Evolutionary conservation across 108 stramenopile species (phyloP), one percentile per base, ranked within the genome.

Genomic region (Fistulifera solaris): DNA sequence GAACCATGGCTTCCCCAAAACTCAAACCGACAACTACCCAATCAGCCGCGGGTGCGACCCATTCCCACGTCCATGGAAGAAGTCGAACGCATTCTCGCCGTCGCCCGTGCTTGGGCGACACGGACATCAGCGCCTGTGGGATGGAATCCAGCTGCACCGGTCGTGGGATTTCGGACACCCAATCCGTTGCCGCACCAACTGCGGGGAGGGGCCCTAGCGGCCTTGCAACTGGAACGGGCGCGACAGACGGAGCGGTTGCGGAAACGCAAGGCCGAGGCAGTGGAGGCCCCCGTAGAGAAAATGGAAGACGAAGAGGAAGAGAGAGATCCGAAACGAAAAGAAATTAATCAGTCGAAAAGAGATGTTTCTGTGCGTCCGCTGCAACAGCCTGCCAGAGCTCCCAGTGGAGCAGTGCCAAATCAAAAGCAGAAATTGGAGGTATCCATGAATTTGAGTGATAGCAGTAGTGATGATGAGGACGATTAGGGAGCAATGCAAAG

Each of bases 141-240:
- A 44, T 91, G 89, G 89, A 87, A 87, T 70, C 72, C 89, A 14
- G 65, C 67, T 24, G 65, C 81, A 13, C 89, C 89, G 28, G 80
- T 87, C 23, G 56, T 84, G 5, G 83, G 83, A 46, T 91, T 91
- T 63, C 62, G 77, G 38, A 91, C 83, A 13, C 89, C 89, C 28
- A 87, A 81, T 56, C 89, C 89, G 0, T 48, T 87, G 27, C 89
- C 89, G 1, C 83, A 91, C 74, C 89, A 91, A 48, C 44, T 91
- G 23, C 78, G 89, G 13, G 78, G 81, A 5, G 85, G 89, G 11
- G 78, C 80, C 13, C 52, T 91, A 62, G 89, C 81, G 27, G 77
- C 81, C 17, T 58, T 91, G 69, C 80, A 91, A 59, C 56, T 91
- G 53, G 67, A 75, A 38, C 57, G 67, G 48, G 89, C 81, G 10